phyloP scores from a whole-genome alignment of 2,329 filamentous ascomycete species.

The Dactylellina cionopaga region DNA sequence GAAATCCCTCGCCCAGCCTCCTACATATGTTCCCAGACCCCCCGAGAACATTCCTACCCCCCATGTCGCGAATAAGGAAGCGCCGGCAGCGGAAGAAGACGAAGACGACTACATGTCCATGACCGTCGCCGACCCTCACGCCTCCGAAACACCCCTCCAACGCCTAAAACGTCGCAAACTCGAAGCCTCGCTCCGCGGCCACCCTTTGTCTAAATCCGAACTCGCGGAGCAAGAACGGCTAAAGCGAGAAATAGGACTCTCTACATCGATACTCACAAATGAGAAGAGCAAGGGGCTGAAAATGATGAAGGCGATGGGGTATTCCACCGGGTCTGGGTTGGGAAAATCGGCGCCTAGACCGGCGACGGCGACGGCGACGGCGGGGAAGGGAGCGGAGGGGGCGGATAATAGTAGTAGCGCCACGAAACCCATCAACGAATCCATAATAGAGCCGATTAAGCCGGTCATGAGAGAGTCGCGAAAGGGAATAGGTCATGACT shows the following conservation, averaged over 20 bases:
- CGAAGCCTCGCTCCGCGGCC: slow-evolving; percentile 73
- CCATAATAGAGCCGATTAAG: slow-evolving; percentile 64
- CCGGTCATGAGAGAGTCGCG: slow-evolving; percentile 79
- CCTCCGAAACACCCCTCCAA: slow-evolving; percentile 50
- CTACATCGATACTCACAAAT: slow-evolving; percentile 75
- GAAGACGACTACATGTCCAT: slow-evolving; percentile 99
- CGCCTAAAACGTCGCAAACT: slow-evolving; percentile 39
- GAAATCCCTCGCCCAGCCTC: slow-evolving; percentile 13
- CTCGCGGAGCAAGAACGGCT: slow-evolving; percentile 77
- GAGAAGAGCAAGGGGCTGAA: slow-evolving; percentile 77
- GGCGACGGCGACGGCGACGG: slow-evolving; percentile 14
- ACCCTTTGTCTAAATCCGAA: slow-evolving; percentile 82
- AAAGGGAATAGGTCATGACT: slow-evolving; percentile 85
- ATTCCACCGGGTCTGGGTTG: slow-evolving; percentile 77
- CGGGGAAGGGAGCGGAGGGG: no score
- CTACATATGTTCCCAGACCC: neutral
- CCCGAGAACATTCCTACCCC: neutral
- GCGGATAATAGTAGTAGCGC: no score
- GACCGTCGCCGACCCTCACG: slow-evolving; percentile 76
- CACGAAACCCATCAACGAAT: slow-evolving; percentile 63
- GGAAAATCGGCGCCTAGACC: slow-evolving; percentile 67
- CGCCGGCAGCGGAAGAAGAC: slow-evolving; percentile 67
- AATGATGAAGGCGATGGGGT: slow-evolving; percentile 98
- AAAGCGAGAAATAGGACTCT: slow-evolving; percentile 78
- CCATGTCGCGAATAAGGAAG: neutral